phyloP scores from a whole-genome alignment of 2,329 filamentous ascomycete species.

The Trichoderma breve region DNA sequence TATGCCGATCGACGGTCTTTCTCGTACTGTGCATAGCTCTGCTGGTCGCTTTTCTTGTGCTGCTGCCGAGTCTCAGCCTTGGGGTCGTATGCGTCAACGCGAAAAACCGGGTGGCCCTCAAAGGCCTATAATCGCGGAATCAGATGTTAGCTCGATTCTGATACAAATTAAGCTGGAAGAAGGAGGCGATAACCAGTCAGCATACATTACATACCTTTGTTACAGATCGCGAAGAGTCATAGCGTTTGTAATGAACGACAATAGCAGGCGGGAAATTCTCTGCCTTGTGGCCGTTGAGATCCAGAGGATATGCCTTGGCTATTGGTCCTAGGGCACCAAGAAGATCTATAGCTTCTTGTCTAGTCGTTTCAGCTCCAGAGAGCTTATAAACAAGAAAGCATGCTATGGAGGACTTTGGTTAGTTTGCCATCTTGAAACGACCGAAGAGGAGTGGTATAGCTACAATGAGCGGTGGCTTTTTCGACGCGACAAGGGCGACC shows the following conservation, averaged over 20 bases:
- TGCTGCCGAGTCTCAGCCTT: slow-evolving; percentile 22
- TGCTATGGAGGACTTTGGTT: slow-evolving; percentile 34
- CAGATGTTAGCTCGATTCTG: not conserved
- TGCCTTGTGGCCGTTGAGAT: slow-evolving; percentile 36
- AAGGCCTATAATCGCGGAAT: slow-evolving; percentile 27
- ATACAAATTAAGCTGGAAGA: not conserved
- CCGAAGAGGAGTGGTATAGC: slow-evolving; percentile 27
- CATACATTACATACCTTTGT: slow-evolving; percentile 33
- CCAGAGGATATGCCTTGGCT: slow-evolving; percentile 25
- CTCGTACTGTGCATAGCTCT: slow-evolving; percentile 35
- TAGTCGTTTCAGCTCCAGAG: slow-evolving; percentile 36
- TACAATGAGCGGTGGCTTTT: slow-evolving; percentile 58
- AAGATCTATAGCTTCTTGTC: slow-evolving; percentile 45
- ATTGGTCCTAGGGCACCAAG: slow-evolving; percentile 47
- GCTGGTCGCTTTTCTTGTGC: slow-evolving; percentile 17
- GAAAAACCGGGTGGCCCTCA: slow-evolving; percentile 26
- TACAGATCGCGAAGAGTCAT: slow-evolving; percentile 47
- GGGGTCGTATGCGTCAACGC: slow-evolving; percentile 30
- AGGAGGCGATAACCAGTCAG: not conserved
- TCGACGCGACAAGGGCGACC: slow-evolving; percentile 60
- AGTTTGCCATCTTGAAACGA: slow-evolving; percentile 20
- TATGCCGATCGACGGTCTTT: slow-evolving; percentile 48
- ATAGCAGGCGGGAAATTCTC: slow-evolving; percentile 40
- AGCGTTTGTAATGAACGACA: slow-evolving; percentile 50
- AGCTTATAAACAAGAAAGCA: slow-evolving; percentile 47